Conservation (phyloP, 768 basidiomycete species). For the Clavulina sp. region DNA sequence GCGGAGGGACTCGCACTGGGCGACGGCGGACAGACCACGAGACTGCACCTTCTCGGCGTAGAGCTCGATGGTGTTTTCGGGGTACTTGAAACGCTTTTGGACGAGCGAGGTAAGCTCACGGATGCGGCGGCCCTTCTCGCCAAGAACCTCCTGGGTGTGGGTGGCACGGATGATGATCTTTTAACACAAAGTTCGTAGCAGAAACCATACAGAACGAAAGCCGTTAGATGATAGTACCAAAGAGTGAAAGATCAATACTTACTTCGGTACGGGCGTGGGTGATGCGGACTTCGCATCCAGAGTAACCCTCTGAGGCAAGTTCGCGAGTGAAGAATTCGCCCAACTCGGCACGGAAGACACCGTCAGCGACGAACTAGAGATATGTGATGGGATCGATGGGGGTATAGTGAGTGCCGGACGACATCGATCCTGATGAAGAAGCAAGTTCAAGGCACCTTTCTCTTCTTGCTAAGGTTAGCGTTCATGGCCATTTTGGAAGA, state of each 20-base stretch:
- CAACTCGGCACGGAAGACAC: conserved; percentile 98
- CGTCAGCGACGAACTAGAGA: conserved; percentile 72
- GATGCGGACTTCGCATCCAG: conserved; percentile 98
- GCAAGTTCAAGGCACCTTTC: conserved; percentile 37
- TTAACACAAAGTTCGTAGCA: not conserved
- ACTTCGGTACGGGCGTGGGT: conserved; percentile 98
- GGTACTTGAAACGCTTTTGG: conserved; percentile 99
- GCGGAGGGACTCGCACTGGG: conserved; percentile 93
- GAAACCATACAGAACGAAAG: not conserved
- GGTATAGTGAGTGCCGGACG: not conserved
- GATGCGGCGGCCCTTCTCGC: conserved; percentile 98
- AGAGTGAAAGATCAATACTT: conserved; percentile 1
- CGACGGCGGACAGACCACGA: conserved; percentile 95
- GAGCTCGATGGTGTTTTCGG: conserved; percentile 94
- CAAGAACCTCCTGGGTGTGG: conserved; percentile 96
- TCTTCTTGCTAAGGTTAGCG: conserved; percentile 87
- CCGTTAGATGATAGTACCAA: not conserved
- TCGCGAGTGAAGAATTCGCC: conserved; percentile 98
- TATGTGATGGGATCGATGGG: not conserved
- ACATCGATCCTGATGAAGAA: not conserved
- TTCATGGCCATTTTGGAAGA: conserved; percentile 37
- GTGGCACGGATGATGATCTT: conserved; percentile 99
- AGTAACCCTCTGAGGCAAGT: conserved; percentile 98
- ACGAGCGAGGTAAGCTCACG: conserved; percentile 96
- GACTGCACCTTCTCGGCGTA: conserved; percentile 99